Evolutionary conservation across 805 yeast genomes (phyloP), one percentile per base, ranked within the genome.

Genomic region (Yueomyces sinensis): DNA sequence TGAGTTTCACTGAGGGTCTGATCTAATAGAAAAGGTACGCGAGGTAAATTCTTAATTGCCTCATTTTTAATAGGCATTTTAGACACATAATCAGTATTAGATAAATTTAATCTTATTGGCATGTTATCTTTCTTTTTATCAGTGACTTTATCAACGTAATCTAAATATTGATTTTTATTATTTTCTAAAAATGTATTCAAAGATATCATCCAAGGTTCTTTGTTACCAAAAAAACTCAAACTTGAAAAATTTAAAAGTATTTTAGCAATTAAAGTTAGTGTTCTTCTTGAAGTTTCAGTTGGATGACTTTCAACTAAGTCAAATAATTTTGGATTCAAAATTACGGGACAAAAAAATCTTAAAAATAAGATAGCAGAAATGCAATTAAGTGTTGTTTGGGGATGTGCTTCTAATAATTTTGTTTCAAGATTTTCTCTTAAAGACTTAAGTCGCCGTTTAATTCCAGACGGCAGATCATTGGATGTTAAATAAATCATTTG

Each of bases 341-440:
- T 70, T 0, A 95, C 94, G 0, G 98, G 97, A 47, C 95, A 86
- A 42, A 86, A 70, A 54, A 78, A 82, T 39, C 95, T 63, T 39
- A 89, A 59, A 52, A 89, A 91, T 11, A 89, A 60, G 47, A 91
- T 82, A 1, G 95, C 86, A 16, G 91, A 71, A 23, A 87, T 59
- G 33, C 94, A 81, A 48, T 86, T 79, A 38, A 79, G 61, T 0
- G 84, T 68, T 9, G 62, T 50, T 5, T 56, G 59, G 0, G 37
- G 33, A 46, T 41, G 37, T 9, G 76, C 79, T 13, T 59, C n/a
- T 9, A 15, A 17, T 9, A 5, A 15, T 7, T 9, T 28, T 16
- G 6, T 6, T 28, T 79, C 93, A 17, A 83, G 71, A 41, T 72
- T 74, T 17, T 62, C 63, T 36, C 94, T 55, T 37, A 84, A 65